A percentile compares a stretch with the other conserved stretches of the same genome.
These are phyloP conservation scores for Corchorus capsularis DNA, from an alignment of 345 rosid genomes.

Conservation along the genomic window DNA sequence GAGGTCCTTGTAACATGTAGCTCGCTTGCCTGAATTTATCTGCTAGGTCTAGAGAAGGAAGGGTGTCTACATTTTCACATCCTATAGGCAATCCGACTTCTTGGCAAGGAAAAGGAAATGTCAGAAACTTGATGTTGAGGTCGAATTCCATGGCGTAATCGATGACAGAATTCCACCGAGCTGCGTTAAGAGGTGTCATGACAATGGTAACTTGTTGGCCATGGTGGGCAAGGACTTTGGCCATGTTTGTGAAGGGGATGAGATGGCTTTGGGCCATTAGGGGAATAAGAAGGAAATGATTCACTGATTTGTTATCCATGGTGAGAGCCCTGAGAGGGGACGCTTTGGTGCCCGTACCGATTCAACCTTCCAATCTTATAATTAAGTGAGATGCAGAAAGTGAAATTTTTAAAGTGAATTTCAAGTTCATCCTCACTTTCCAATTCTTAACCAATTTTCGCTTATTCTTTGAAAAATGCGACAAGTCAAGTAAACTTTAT, in stretches of 20 bases:
- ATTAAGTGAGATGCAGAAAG: neutral
- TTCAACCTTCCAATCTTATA: no score
- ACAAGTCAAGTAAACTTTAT: no score
- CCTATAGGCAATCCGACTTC: constrained; percentile 38
- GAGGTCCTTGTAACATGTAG: constrained; percentile 24
- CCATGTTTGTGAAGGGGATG: constrained; percentile 43
- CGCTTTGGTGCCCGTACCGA: no score
- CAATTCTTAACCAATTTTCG: neutral
- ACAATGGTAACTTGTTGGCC: constrained; percentile 30
- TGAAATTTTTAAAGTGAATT: neutral
- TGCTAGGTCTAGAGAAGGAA: constrained; percentile 27
- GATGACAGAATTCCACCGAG: constrained; percentile 20
- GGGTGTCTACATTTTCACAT: constrained; percentile 36
- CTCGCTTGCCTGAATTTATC: constrained; percentile 25
- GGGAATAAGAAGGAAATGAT: constrained; percentile 37
- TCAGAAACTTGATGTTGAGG: constrained; percentile 17
- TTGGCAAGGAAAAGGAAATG: constrained; percentile 23
- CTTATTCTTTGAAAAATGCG: no score
- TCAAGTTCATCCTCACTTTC: neutral
- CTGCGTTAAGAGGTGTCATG: constrained; percentile 32
- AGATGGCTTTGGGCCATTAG: constrained; percentile 47
- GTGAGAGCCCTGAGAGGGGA: neutral
- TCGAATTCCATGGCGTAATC: neutral
- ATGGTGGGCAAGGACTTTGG: constrained; percentile 28
- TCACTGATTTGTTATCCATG: constrained; percentile 21